Evolutionary conservation across 495 filamentous ascomycete species (phyloP), one percentile per base, ranked within the genome.

Genomic region (Aspergillus campestris): DNA sequence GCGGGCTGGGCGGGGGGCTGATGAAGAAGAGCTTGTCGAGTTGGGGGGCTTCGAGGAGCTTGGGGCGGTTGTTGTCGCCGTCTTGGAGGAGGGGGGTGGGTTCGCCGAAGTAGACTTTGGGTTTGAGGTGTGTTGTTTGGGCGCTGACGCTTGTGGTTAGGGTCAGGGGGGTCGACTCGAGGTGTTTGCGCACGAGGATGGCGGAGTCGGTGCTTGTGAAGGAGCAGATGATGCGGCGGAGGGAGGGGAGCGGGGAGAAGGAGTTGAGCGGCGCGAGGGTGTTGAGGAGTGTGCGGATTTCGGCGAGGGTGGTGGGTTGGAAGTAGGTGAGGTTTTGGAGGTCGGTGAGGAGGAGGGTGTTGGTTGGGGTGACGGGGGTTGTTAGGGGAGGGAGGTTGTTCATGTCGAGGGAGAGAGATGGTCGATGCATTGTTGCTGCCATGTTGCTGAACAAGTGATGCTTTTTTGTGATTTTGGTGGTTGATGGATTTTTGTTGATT

Each of bases 11-110:
- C 8, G 92, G 92, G 31, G 92, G 92, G 45, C 81, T 87, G 70
- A 98, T 96, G 70, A 98, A 97, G 77, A 96, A 95, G 31, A 95
- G 76, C 70, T 95, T 96, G 53, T 86, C 81, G 35, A 81, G 70
- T 50, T 94, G 86, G 10, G 92, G 92, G 1, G 89, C 81, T 32
- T 83, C 74, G 6, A 98, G 77, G 48, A 91, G 84, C 45, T 73
- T 67, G 15, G 61, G 61, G 13, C 59, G 73, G 34, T 71, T 60
- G 44, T 78, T 78, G 49, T 82, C 73, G n/a, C 70, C 68, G 31
- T 72, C 64, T 5, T 2, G 18, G 18, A 79, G 59, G 24, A 83
- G 68, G 18, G 81, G 82, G 3, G 86, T 94, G 29, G 72, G 74
- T 58, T 86, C 75, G 56, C 94, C 94, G 59, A 95, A 98, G 77